Evolutionary conservation across 2,329 filamentous ascomycete species (phyloP).

Genomic region (Exophiala bonariae): DNA sequence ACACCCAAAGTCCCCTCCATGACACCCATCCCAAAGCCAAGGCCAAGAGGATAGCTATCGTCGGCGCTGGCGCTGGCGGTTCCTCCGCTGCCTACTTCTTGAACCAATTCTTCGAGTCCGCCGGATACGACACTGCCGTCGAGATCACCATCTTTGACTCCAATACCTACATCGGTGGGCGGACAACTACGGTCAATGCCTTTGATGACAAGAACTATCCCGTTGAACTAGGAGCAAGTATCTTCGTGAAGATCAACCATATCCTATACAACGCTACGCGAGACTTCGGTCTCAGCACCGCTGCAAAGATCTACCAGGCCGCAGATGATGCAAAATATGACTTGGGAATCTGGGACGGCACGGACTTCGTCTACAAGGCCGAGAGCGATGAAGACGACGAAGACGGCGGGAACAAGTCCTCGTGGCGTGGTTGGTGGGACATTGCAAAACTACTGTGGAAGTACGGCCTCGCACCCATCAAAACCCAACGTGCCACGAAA

Average conservation of each 20-base stretch:
- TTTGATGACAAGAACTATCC: conserved; percentile 67
- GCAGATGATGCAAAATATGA: conserved; percentile 47
- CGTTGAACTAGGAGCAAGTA: conserved; percentile 85
- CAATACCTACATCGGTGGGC: conserved; percentile 74
- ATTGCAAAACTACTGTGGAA: conserved; percentile 76
- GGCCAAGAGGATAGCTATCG: conserved; percentile 25
- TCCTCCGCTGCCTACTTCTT: conserved; percentile 85
- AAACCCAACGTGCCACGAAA: conserved; percentile 71
- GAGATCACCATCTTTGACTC: conserved; percentile 90
- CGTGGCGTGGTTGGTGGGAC: conserved; percentile 68
- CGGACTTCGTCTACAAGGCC: conserved; percentile 68
- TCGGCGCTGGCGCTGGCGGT: conserved; percentile 82
- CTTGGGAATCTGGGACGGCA: conserved; percentile 83
- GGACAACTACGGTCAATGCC: conserved; percentile 79
- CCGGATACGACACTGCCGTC: conserved; percentile 55
- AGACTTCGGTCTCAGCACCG: conserved; percentile 67
- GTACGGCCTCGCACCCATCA: conserved; percentile 78
- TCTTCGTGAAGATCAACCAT: conserved; percentile 82
- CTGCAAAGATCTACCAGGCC: conserved; percentile 49
- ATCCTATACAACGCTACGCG: conserved; percentile 75
- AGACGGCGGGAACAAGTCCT: conserved; percentile 2
- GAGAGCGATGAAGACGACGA: conserved; percentile 51
- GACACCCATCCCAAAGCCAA: neutral
- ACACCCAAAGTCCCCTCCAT: conserved; percentile 7
- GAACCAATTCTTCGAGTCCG: conserved; percentile 65